Conservation (phyloP, 1,284 basidiomycete genomes). For the Cystobasidium slooffiae region DNA sequence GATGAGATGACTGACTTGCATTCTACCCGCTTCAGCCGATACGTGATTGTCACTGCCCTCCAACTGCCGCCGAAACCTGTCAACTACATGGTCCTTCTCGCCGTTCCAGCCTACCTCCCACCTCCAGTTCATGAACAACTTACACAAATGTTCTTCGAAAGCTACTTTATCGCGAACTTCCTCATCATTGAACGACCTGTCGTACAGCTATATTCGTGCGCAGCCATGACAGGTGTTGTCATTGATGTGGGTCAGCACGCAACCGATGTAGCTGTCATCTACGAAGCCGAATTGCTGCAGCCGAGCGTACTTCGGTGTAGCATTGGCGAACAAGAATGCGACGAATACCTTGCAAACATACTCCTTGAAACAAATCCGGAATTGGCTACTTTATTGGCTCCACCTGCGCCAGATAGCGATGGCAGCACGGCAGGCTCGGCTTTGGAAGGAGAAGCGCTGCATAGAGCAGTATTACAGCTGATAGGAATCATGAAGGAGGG, state of each 20-base stretch:
- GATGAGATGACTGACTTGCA: background rate
- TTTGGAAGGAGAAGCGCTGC: constrained; percentile 39
- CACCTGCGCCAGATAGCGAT: constrained; percentile 7
- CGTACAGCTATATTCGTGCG: constrained; percentile 80
- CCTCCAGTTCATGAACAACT: constrained; percentile 73
- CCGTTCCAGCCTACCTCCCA: constrained; percentile 72
- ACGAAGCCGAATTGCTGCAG: constrained; percentile 74
- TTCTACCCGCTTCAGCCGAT: constrained; percentile 66
- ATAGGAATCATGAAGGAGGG: constrained; percentile 64
- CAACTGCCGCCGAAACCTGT: constrained; percentile 80
- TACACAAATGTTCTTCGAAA: constrained; percentile 89
- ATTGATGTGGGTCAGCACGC: constrained; percentile 77
- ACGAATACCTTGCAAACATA: constrained; percentile 72
- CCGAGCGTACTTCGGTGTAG: constrained; percentile 66
- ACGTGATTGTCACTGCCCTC: constrained; percentile 77
- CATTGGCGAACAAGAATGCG: constrained; percentile 75
- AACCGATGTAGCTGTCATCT: constrained; percentile 77
- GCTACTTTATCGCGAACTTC: constrained; percentile 89
- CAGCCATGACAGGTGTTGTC: constrained; percentile 75
- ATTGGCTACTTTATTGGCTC: constrained; percentile 32
- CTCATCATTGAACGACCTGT: constrained; percentile 82
- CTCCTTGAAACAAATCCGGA: constrained; percentile 65
- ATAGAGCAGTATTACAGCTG: constrained; percentile 56
- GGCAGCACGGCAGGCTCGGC: constrained; percentile 8
- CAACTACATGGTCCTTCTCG: constrained; percentile 80